Evolutionary conservation across 148 eudicot species (phyloP).

Genomic region (Pouteria glomerata): DNA sequence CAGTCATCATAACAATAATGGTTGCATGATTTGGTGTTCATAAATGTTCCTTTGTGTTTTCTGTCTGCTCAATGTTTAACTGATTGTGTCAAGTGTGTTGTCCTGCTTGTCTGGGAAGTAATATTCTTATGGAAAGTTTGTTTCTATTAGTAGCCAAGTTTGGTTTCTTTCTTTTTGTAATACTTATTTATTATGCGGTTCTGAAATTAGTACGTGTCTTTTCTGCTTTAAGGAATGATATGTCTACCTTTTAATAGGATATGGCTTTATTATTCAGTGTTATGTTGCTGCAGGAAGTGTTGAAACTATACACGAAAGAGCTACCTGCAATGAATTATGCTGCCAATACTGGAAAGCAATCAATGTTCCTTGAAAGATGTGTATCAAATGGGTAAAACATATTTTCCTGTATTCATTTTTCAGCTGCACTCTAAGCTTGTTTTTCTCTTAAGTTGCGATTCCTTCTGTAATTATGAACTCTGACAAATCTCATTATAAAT

Average conservation of each 20-base stretch:
- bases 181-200: not conserved
- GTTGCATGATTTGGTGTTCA: too few relatives aligned
- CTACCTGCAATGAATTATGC: conserved; percentile 89
- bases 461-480: not conserved
- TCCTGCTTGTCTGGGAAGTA: too few relatives aligned
- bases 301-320: conserved; percentile 57
- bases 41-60: too few relatives aligned
- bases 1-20: too few relatives aligned
- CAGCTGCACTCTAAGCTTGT: not conserved
- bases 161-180: not conserved
- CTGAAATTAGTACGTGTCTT: not conserved
- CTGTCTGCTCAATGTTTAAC: too few relatives aligned
- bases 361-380: conserved; percentile 83
- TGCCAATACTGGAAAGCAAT: conserved; percentile 87
- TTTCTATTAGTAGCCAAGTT: not conserved
- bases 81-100: too few relatives aligned
- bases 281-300: conserved; percentile 46
- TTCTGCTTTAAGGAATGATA: not conserved
- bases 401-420: not conserved
- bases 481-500: not conserved
- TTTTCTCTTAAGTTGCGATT: not conserved
- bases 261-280: not conserved
- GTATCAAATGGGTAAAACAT: conserved; percentile 68
- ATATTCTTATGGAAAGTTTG: not conserved
- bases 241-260: not conserved